Evolutionary conservation across 768 basidiomycete species (phyloP), one percentile per base, ranked within the genome.

Genomic region (Rubroboletus satanas): DNA sequence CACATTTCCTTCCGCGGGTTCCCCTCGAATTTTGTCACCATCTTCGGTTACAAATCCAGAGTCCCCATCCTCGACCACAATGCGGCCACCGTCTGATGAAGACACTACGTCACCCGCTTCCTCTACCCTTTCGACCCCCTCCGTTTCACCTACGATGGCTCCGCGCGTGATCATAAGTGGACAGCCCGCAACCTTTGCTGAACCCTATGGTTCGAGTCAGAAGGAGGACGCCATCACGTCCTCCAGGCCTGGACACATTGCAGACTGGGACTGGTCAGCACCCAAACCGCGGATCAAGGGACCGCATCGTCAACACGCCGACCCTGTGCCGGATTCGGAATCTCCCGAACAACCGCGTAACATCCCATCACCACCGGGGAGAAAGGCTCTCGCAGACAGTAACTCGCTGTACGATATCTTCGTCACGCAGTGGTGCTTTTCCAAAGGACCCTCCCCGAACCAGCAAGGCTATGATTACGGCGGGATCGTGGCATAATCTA

Each of bases 371-470:
- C 39, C 57, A 14, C 37, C 39, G 5, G 47, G 28, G 8, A 15
- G 21, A 32, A 50, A 43, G 10, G 39, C 28, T 10, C 7, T 54
- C 12, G 17, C 39, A 7, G 45, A 56, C 39, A 61, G 52, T 75
- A 70, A 73, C 41, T 65, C 72, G 29, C 69, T 71, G 15, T 86
- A 86, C 62, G 78, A 85, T 51, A 82, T 83, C 23, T 82, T 87
- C 55, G 79, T 87, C 47, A 62, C 73, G 51, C 80, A 84, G 65
- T 87, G 85, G 85, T 87, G 85, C 66, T 87, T 87, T 67, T 83
- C 83, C 8, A 76, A 79, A 59, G 75, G 44, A 49, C 67, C 67
- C 65, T 74, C 62, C 50, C 74, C 51, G 52, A 56, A 44, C 8
- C 55, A 57, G 39, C 23, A 47, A 26, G 17, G n/a, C 2, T 66